Evolutionary conservation across 768 basidiomycete species (phyloP), one percentile per base, ranked within the genome.

Genomic region (Naganishia randhawae): DNA sequence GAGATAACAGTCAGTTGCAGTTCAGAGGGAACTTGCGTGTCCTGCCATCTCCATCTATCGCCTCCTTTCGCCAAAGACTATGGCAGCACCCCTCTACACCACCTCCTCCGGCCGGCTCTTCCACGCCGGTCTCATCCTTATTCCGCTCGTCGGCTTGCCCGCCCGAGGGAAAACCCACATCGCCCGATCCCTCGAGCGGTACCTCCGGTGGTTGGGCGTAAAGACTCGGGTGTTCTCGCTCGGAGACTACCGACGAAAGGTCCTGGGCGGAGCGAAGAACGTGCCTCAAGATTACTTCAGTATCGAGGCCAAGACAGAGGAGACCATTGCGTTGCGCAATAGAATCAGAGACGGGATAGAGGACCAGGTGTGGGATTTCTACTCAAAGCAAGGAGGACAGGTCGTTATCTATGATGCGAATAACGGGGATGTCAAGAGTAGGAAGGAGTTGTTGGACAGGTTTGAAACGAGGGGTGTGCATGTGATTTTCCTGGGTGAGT

Each of bases 401-500:
- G 94, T 98, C 29, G 92, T 95, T 41, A 94, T 99, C 71, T 98
- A 97, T 82, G 96, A 99, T 77, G 96, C 96, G 32, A 99, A 99
- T 76, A 97, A 97, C 73, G 92, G 92, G 1, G 86, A 86, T 8
- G 83, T 84, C 25, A 84, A 83, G 53, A 84, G 84, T 33, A 82
- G 96, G 65, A 86, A 88, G 70, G 82, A 82, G 25, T 79, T 96
- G 55, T 87, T 88, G 0, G 87, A 93, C 81, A 93, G 87, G 81
- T 97, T 95, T 75, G 88, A 90, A 78, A 85, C 85, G 75, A 84
- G 81, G 25, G 92, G 90, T 0, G 89, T 97, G 62, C 95, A 98
- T 83, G 91, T 99, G 69, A 86, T 98, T 73, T 84, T 97, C 80
- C 85, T 99, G 29, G 95, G 95, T 91, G 37, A 54, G 81, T 73